A percentile compares a stretch with the other conserved stretches of the same genome.
These are phyloP conservation scores for Collariella sp. DNA, from an alignment of 495 filamentous ascomycete species.

Conservation along the genomic window DNA sequence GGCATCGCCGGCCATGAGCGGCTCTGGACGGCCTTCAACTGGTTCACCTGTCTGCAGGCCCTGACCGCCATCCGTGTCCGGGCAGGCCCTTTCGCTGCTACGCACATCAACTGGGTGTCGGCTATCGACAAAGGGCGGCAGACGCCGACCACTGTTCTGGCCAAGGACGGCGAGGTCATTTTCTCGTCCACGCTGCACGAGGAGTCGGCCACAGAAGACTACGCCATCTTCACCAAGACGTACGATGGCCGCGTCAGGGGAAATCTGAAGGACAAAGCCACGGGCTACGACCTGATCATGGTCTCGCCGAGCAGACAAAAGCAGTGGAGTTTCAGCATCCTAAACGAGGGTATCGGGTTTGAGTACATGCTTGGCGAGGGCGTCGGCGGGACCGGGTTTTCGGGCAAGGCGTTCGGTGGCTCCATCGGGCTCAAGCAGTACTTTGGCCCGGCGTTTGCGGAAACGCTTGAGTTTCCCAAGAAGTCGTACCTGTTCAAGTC, in stretches of 20 bases:
- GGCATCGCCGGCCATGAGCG: slow-evolving; percentile 6
- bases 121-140: background rate
- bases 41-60: slow-evolving; percentile 6
- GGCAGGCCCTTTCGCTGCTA: background rate
- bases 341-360: background rate
- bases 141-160: background rate
- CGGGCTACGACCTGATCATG: background rate
- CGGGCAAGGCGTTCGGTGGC: background rate
- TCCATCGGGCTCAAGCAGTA: background rate
- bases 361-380: background rate
- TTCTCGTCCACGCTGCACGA: background rate
- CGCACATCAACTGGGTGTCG: background rate
- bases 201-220: background rate
- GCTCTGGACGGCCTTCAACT: slow-evolving; percentile 10
- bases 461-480: background rate
- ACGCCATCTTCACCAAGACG: background rate
- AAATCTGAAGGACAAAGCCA: background rate
- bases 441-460: background rate
- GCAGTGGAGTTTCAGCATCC: background rate
- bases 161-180: background rate
- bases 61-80: background rate
- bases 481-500: background rate
- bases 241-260: background rate
- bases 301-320: background rate
- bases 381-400: background rate